Percentiles rank a stretch among this genome's conserved stretches.
Conservation (phyloP, 2,329 filamentous ascomycete species). For the Colletotrichum kahawae region DNA sequence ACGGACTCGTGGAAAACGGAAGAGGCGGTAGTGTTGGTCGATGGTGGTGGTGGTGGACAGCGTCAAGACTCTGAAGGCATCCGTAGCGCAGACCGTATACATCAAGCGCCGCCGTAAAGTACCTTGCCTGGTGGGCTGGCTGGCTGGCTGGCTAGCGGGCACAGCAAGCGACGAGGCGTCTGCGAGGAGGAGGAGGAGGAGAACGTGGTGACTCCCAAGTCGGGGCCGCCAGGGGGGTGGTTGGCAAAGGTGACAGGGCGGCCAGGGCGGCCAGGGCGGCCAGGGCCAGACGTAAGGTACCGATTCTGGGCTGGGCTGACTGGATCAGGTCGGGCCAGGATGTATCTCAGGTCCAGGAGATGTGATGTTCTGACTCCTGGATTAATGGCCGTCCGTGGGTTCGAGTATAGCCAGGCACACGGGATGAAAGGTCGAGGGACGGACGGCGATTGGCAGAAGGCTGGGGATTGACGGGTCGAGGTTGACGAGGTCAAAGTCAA, state of each 20-base stretch:
- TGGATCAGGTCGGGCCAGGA: not conserved
- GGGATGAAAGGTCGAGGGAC: slow-evolving; percentile 2
- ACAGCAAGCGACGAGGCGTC: not conserved
- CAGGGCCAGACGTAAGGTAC: slow-evolving; percentile 19
- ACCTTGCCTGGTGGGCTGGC: not conserved
- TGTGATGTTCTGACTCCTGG: not conserved
- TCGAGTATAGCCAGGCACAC: slow-evolving; percentile 13
- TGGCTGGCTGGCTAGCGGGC: not conserved
- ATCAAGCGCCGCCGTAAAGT: not conserved
- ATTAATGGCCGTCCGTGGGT: not conserved
- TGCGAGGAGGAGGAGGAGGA: not conserved
- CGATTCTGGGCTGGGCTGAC: not conserved
- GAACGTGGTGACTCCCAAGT: not conserved
- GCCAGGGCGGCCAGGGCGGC: not conserved
- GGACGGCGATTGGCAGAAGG: slow-evolving; percentile 5
- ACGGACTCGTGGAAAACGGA: not conserved
- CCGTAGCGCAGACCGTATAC: not conserved
- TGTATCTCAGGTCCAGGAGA: not conserved
- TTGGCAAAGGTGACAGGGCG: slow-evolving; percentile 10
- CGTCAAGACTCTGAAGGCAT: not conserved
- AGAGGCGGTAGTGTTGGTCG: not conserved
- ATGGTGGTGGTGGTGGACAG: not conserved
- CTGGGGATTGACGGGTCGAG: not conserved
- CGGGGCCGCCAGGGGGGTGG: not conserved
- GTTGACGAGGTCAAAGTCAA: slow-evolving; percentile 12